Conservation (phyloP, 495 filamentous ascomycete genomes). For the Penicillium cataractarum region DNA sequence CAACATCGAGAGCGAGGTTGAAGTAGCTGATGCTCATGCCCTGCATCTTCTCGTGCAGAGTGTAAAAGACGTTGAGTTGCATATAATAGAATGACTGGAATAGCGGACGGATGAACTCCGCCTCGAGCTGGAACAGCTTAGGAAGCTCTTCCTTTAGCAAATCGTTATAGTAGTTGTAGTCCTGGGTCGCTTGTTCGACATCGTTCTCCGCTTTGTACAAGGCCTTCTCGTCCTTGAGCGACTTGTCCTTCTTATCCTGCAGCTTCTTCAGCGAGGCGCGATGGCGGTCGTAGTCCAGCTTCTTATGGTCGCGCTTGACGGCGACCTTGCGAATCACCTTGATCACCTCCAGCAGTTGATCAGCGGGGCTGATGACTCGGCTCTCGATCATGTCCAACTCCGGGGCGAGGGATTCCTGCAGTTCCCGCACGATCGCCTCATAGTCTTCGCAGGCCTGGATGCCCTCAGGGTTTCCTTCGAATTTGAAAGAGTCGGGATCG, state of each 20-base stretch:
- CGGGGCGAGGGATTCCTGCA: slow-evolving; percentile 84
- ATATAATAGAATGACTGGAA: slow-evolving; percentile 99
- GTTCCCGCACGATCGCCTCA: slow-evolving; percentile 84
- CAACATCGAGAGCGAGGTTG: slow-evolving; percentile 84
- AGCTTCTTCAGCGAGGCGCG: slow-evolving; percentile 84
- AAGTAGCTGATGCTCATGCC: slow-evolving; percentile 96
- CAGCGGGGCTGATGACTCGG: slow-evolving; percentile 88
- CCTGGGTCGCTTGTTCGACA: slow-evolving; percentile 87
- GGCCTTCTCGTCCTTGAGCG: slow-evolving; percentile 95
- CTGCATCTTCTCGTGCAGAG: slow-evolving; percentile 97
- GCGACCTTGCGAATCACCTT: slow-evolving; percentile 91
- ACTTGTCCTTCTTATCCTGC: slow-evolving; percentile 96
- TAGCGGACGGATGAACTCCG: slow-evolving; percentile 94
- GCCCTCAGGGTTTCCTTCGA: slow-evolving; percentile 89
- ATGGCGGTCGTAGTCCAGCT: slow-evolving; percentile 93
- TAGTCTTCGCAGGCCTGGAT: slow-evolving; percentile 97
- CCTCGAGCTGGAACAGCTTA: slow-evolving; percentile 87
- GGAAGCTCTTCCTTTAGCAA: slow-evolving; percentile 94
- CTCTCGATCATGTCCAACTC: slow-evolving; percentile 98
- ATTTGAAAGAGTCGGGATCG: slow-evolving; percentile 80
- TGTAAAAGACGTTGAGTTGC: slow-evolving; percentile 99
- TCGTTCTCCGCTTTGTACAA: slow-evolving; percentile 95
- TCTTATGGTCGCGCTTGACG: slow-evolving; percentile 93
- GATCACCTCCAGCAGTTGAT: slow-evolving; percentile 92
- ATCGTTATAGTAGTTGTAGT: slow-evolving; percentile 97